Conservation (phyloP, 805 yeast species). For the Komagataella pseudopastoris region DNA sequence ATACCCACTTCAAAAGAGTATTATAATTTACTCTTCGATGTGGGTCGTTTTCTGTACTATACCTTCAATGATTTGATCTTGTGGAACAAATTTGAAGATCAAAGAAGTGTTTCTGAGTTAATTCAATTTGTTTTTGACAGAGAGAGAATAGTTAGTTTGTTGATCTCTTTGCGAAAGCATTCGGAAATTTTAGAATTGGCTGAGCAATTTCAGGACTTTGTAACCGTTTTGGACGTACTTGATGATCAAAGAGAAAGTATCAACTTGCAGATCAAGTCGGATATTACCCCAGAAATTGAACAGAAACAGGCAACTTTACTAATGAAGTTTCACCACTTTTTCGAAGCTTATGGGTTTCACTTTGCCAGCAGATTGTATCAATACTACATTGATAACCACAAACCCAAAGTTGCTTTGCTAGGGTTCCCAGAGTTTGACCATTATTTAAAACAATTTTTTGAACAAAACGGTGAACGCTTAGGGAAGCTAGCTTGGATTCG, state of each 20-base stretch:
- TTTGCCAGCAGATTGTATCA: conserved; percentile 58
- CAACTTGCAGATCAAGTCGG: conserved; percentile 1
- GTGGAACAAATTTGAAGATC: background rate
- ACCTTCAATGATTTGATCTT: background rate
- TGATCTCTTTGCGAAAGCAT: background rate
- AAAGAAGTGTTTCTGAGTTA: background rate
- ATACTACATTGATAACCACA: conserved; percentile 38
- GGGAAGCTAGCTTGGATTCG: conserved; percentile 62
- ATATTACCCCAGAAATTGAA: conserved; percentile 8
- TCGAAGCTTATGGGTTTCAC: conserved; percentile 47
- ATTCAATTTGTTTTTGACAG: background rate
- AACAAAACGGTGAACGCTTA: conserved; percentile 22
- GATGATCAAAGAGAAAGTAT: conserved; percentile 25
- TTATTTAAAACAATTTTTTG: conserved; percentile 39
- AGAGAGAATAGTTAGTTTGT: background rate
- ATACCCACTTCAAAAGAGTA: background rate
- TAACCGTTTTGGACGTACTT: conserved; percentile 43
- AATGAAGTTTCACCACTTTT: conserved; percentile 29
- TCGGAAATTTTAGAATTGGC: background rate
- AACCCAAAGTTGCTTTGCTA: conserved; percentile 38
- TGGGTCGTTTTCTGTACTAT: background rate
- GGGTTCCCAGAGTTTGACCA: conserved; percentile 40
- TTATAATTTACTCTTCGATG: background rate
- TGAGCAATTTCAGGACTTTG: conserved; percentile 52
- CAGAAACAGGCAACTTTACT: conserved; percentile 17